phyloP scores from a whole-genome alignment of 108 stramenopile genomes.

The Skeletonema grethae region DNA sequence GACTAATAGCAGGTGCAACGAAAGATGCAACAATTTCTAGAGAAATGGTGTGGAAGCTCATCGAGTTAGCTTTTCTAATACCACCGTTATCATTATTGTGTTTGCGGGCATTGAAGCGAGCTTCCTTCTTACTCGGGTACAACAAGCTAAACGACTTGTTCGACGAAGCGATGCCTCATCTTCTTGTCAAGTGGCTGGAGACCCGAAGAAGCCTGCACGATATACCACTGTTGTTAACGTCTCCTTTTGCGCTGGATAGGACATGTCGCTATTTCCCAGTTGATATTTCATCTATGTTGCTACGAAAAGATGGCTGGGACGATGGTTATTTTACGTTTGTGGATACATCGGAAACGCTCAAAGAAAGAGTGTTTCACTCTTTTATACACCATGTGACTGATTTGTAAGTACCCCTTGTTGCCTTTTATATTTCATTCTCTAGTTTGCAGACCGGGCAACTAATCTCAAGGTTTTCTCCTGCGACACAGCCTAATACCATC shows the following conservation, averaged over 20 bases:
- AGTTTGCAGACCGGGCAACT: neutral
- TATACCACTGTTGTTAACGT: conserved; percentile 57
- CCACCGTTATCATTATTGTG: conserved; percentile 55
- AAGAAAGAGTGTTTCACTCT: conserved; percentile 23
- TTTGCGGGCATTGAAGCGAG: conserved; percentile 55
- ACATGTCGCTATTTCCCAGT: conserved; percentile 32
- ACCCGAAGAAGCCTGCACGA: conserved; percentile 24
- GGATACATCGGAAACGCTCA: conserved; percentile 5
- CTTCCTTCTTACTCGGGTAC: conserved; percentile 59
- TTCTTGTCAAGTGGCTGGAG: conserved; percentile 57
- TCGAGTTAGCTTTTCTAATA: conserved; percentile 39
- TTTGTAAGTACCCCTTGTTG: conserved; percentile 14
- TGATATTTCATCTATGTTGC: conserved; percentile 32
- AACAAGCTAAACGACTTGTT: conserved; percentile 48
- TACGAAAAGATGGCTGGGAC: conserved; percentile 28
- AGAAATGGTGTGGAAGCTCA: conserved; percentile 56
- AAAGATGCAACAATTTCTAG: conserved; percentile 27
- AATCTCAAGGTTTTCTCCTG: neutral
- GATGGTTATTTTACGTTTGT: conserved; percentile 31
- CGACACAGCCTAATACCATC: conserved; percentile 36
- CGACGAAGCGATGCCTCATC: conserved; percentile 37
- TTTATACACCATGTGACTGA: conserved; percentile 28
- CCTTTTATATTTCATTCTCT: neutral
- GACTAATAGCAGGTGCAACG: conserved; percentile 59
- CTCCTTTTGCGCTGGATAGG: conserved; percentile 43